Base-by-base conservation (phyloP, 257 asterid genomes). In the Parsonsia alboflavescens region DNA sequence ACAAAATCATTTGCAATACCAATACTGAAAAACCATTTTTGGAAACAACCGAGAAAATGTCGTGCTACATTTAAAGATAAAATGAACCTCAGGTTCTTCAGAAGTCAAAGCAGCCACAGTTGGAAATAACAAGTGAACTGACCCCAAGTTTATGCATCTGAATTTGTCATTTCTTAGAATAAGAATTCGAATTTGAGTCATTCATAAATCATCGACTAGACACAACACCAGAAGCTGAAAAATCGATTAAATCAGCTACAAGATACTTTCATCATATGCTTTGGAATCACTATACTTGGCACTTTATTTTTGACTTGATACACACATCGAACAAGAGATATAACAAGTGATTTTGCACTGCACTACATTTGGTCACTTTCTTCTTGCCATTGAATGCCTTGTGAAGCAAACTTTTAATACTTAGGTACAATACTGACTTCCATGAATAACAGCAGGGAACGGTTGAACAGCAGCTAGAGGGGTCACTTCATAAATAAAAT, bases 381-480 rank as follows among this genome's bases (percentile, higher is more conserved):
- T n/a, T 39, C 50, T 26, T 2, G 69, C 26, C 26, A 17, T 16
- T 39, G 17, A 36, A 33, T 17, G 46, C 36, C 15, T 64, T 19
- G 8, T 10, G 24, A 69, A n/a, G 72, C 6, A 11, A n/a, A 28
- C 15, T 69, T 69, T 26, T 48, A 49, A 17, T 26, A 70, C 45
- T 30, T 9, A 7, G 45, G 4, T 9, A 15, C 81, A 59, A 82
- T 85, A 91, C 75, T 46, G 84, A 82, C 75, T 84, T 76, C 90
- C 87, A 36, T 65, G 88, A 24, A 86, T 64, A 15, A 84, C 69
- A 58, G 81, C 77, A 2, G 97, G 91, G 75, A 90, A 86, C 41
- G 92, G 72, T 83, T 94, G 97, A 68, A 92, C 84, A 70, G 96
- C 92, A 81, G 98, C 99, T 3, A 94, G 86, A 84, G 98, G 98